Conservation (phyloP, 805 yeast genomes). For the Saturnispora silvae region DNA sequence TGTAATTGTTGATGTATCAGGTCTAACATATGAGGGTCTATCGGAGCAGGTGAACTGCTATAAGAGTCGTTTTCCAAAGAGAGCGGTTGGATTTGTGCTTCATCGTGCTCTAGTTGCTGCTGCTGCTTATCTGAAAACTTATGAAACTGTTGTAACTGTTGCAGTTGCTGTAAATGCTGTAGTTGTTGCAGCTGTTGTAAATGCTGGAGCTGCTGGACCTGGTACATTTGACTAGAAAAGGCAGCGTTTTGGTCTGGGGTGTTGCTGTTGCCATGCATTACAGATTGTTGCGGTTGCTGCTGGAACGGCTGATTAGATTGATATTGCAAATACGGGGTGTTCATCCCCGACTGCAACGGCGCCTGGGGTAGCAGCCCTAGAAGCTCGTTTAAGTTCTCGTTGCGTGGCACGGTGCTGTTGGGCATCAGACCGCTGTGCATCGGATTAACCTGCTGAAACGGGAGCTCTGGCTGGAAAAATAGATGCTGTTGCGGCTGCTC, state of each 20-base stretch:
- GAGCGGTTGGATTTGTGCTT: neutral
- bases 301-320: neutral
- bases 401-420: too few relatives aligned
- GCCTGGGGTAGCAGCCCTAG: too few relatives aligned
- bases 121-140: neutral
- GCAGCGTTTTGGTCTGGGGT: neutral
- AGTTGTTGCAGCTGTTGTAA: slow-evolving; percentile 7
- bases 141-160: slow-evolving; percentile 8
- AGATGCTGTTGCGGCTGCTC: too few relatives aligned
- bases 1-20: slow-evolving; percentile 6
- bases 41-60: neutral
- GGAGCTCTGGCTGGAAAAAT: too few relatives aligned
- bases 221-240: slow-evolving; percentile 2
- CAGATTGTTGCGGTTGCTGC: neutral
- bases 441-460: too few relatives aligned
- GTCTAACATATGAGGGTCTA: slow-evolving; percentile 2
- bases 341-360: too few relatives aligned
- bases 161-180: neutral
- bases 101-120: neutral
- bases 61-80: neutral
- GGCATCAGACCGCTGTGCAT: too few relatives aligned
- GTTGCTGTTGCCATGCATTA: neutral
- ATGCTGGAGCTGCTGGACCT: slow-evolving; percentile 5
- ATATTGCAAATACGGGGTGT: too few relatives aligned
- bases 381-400: too few relatives aligned